Evolutionary conservation across 805 yeast species (phyloP).

Genomic region (Candida cerambycidarum): DNA sequence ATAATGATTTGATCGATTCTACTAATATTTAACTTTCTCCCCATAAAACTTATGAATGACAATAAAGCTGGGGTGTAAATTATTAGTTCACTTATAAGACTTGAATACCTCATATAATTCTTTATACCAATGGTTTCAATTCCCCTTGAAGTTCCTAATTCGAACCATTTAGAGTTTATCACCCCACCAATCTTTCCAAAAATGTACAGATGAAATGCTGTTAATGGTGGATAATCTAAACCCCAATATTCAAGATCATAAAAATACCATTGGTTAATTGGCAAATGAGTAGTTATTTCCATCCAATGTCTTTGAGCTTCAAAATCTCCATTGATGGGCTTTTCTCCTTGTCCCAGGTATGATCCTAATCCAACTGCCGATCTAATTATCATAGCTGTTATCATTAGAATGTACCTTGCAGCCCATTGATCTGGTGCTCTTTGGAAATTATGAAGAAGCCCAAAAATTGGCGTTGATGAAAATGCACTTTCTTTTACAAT

Average conservation of each 20-base stretch:
- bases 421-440: constrained; percentile 90
- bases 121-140: constrained; percentile 65
- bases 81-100: constrained; percentile 68
- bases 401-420: constrained; percentile 71
- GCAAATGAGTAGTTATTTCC: constrained; percentile 80
- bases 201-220: constrained; percentile 88
- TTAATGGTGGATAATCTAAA: constrained; percentile 93
- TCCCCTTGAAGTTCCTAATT: constrained; percentile 71
- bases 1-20: constrained; percentile 76
- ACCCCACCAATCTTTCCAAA: constrained; percentile 71
- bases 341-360: constrained; percentile 67
- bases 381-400: constrained; percentile 73
- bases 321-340: constrained; percentile 92
- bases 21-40: constrained; percentile 53
- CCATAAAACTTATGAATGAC: constrained; percentile 68
- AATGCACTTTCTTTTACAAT: constrained; percentile 15
- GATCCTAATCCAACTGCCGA: constrained; percentile 88
- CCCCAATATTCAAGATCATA: constrained; percentile 95
- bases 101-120: constrained; percentile 82
- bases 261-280: constrained; percentile 79
- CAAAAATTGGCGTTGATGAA: constrained; percentile 63
- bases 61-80: constrained; percentile 80
- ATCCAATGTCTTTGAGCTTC: constrained; percentile 99
- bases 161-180: constrained; percentile 74
- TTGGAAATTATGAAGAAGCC: constrained; percentile 73